Evolutionary conservation across 345 rosid species (phyloP).

Genomic region (Salix purpurea): DNA sequence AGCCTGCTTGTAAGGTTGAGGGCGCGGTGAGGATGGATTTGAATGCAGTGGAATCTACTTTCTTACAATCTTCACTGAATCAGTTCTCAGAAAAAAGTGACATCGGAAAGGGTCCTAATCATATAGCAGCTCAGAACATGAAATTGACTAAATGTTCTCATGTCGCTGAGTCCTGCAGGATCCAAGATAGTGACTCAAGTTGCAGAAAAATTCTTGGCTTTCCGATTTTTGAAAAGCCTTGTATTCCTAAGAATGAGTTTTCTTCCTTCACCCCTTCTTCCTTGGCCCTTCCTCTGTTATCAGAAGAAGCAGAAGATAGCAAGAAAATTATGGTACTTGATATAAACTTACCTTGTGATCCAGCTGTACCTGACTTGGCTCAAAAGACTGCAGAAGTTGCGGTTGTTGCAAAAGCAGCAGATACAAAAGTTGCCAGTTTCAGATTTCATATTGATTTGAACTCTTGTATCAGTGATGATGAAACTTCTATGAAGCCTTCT

Average conservation of each 20-base stretch:
- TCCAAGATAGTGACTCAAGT: constrained; percentile 30
- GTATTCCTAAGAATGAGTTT: constrained; percentile 32
- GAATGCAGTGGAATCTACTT: constrained; percentile 30
- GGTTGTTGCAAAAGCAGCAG: constrained; percentile 35
- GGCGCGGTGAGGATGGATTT: constrained; percentile 39
- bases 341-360: constrained; percentile 80
- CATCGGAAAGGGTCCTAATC: constrained; percentile 24
- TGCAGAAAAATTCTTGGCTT: constrained; percentile 53
- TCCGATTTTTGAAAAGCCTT: constrained; percentile 41
- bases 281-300: constrained; percentile 27
- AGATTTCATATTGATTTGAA: constrained; percentile 71
- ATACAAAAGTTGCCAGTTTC: constrained; percentile 28
- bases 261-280: constrained; percentile 37
- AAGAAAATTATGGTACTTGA: constrained; percentile 47
- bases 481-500: constrained; percentile 37
- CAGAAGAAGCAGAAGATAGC: constrained; percentile 34
- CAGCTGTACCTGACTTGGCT: constrained; percentile 37
- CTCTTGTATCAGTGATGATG: constrained; percentile 58
- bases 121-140: constrained; percentile 30
- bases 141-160: constrained; percentile 40
- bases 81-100: constrained; percentile 34
- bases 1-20: constrained; percentile 36
- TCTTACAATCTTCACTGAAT: constrained; percentile 33
- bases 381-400: constrained; percentile 29
- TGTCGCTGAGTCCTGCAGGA: constrained; percentile 29